A percentile compares a stretch with the other conserved stretches of the same genome.
These are phyloP conservation scores for Tricholoma furcatifolium DNA, from an alignment of 768 basidiomycete species.

Conservation along the genomic window DNA sequence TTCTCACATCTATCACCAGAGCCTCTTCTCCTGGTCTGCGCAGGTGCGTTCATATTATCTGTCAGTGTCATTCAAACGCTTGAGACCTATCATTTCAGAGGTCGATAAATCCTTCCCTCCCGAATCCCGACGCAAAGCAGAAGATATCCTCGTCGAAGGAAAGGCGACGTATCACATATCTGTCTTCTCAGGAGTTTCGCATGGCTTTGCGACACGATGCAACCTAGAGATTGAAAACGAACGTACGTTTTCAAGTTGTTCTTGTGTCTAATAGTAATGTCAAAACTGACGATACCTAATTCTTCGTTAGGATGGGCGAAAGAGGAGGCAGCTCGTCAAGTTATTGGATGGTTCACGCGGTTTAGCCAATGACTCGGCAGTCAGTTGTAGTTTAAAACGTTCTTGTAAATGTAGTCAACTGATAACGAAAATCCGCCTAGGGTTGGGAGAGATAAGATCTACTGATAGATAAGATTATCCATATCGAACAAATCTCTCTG, in stretches of 20 bases:
- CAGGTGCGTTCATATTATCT: constrained; percentile 33
- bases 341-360: constrained; percentile 51
- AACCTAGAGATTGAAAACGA: constrained; percentile 38
- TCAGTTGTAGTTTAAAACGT: too few relatives aligned
- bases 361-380: constrained; percentile 26
- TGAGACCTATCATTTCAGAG: constrained; percentile 31
- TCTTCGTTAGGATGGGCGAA: constrained; percentile 55
- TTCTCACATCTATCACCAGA: constrained; percentile 28
- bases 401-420: too few relatives aligned
- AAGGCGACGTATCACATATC: constrained; percentile 58
- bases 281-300: neutral
- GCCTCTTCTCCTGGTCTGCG: constrained; percentile 54
- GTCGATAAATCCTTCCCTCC: constrained; percentile 53
- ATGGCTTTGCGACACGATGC: constrained; percentile 51
- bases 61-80: neutral
- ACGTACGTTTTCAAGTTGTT: constrained; percentile 25
- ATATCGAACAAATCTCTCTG: too few relatives aligned
- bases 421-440: too few relatives aligned
- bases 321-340: constrained; percentile 52
- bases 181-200: constrained; percentile 48
- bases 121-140: constrained; percentile 51
- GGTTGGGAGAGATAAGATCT: too few relatives aligned
- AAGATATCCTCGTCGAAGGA: constrained; percentile 51
- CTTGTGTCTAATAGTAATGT: neutral
- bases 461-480: too few relatives aligned